phyloP scores from a whole-genome alignment of 768 basidiomycete species.

The Calocybe gangraenosa region DNA sequence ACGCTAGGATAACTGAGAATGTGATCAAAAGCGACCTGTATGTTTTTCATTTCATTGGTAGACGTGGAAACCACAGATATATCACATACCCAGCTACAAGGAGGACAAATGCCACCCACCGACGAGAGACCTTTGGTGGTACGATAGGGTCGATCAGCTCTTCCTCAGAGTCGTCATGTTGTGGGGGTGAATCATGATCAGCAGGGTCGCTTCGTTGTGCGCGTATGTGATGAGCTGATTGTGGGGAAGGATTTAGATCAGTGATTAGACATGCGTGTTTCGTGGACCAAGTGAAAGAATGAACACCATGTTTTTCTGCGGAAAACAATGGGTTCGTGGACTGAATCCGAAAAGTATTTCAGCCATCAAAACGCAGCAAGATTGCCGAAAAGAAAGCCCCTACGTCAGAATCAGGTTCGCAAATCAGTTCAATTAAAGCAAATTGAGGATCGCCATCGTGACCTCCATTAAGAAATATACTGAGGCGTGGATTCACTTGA shows the following conservation, averaged over 20 bases:
- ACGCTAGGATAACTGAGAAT: constrained; percentile 19
- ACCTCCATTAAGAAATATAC: constrained; percentile 5
- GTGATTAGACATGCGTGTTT: constrained; percentile 24
- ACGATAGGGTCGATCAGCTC: constrained; percentile 20
- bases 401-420: constrained; percentile 7
- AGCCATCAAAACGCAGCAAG: background rate
- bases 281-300: constrained; percentile 23
- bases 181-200: constrained; percentile 8
- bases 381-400: background rate
- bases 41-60: background rate
- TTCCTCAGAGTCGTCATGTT: constrained; percentile 13
- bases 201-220: too few species aligned
- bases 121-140: constrained; percentile 14
- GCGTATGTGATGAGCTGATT: too few species aligned
- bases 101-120: constrained; percentile 22
- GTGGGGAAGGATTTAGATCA: background rate
- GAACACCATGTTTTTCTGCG: constrained; percentile 13
- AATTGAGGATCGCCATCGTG: constrained; percentile 1
- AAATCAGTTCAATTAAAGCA: constrained; percentile 8
- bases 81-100: constrained; percentile 22
- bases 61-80: background rate
- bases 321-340: constrained; percentile 13
- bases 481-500: background rate
- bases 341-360: constrained; percentile 2
- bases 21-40: constrained; percentile 15